Conservation (phyloP, 2,329 filamentous ascomycete species). For the Diaporthe citrichinensis region DNA sequence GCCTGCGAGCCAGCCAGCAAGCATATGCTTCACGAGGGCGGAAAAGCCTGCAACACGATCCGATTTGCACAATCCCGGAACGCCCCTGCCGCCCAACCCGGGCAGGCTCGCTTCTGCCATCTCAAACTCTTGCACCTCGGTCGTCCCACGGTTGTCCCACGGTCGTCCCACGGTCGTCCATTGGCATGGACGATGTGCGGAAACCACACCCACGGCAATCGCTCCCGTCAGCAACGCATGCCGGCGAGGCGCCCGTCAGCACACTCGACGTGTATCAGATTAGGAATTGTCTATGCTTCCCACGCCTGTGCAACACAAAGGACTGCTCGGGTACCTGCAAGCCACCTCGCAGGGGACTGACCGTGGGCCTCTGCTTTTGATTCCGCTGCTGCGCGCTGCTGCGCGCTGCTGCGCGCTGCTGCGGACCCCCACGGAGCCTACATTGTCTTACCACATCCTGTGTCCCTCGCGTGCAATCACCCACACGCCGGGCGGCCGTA, state of each 20-base stretch:
- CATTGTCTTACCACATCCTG: constrained; percentile 30
- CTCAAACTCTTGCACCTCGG: not conserved
- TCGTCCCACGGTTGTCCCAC: too few relatives aligned
- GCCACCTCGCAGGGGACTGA: constrained; percentile 19
- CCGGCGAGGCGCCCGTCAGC: constrained; percentile 28
- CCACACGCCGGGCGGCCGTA: constrained; percentile 22
- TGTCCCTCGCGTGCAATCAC: constrained; percentile 12
- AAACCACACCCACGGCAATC: not conserved
- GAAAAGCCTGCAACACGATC: not conserved
- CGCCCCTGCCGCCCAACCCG: constrained; percentile 6
- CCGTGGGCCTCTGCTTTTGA: constrained; percentile 8
- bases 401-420: too few relatives aligned
- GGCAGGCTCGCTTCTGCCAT: not conserved
- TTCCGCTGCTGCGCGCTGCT: constrained; percentile 17
- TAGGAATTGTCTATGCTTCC: constrained; percentile 2
- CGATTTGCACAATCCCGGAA: constrained; percentile 14
- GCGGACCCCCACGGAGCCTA: constrained; percentile 37
- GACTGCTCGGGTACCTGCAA: constrained; percentile 15
- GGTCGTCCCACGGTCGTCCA: not conserved
- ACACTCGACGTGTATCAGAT: constrained; percentile 26
- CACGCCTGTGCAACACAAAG: constrained; percentile 6
- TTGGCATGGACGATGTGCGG: not conserved
- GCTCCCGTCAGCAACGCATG: not conserved
- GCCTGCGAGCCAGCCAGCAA: not conserved
- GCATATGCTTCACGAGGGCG: constrained; percentile 1